Evolutionary conservation across 345 rosid species (phyloP).

Genomic region (Pistacia integerrima): DNA sequence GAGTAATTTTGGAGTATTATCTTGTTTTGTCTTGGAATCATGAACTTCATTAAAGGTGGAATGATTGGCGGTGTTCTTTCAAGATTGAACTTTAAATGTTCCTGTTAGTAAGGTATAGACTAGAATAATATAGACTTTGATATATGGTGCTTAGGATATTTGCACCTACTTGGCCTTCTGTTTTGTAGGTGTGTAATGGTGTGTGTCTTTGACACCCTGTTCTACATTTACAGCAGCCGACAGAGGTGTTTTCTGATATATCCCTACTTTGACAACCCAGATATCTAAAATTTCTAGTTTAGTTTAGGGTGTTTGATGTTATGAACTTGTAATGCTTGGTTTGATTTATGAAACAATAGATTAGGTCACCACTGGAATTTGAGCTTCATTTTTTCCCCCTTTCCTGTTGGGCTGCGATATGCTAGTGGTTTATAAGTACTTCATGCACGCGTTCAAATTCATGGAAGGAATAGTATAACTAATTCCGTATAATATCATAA

Average conservation of each 20-base stretch:
- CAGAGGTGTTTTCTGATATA: neutral
- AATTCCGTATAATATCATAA: too few species aligned
- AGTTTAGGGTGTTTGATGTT: neutral
- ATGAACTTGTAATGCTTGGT: neutral
- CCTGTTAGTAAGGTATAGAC: neutral
- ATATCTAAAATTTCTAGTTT: neutral
- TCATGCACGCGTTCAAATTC: neutral
- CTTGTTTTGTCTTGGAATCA: neutral
- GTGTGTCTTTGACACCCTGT: neutral
- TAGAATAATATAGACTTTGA: neutral
- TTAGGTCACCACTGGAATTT: neutral
- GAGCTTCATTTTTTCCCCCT: neutral
- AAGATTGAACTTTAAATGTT: neutral
- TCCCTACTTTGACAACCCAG: neutral
- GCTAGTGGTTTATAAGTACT: neutral
- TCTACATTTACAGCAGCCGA: too few species aligned
- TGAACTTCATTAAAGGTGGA: neutral
- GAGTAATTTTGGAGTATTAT: neutral
- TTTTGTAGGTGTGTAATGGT: neutral
- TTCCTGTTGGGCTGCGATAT: neutral
- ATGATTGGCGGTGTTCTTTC: neutral
- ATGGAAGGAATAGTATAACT: neutral
- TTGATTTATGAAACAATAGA: neutral
- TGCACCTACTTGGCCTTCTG: neutral
- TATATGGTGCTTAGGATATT: neutral